Percentiles rank a stretch among this genome's conserved stretches.
Conservation (phyloP, 2,329 filamentous ascomycete species). For the Leptographium wingfieldii region DNA sequence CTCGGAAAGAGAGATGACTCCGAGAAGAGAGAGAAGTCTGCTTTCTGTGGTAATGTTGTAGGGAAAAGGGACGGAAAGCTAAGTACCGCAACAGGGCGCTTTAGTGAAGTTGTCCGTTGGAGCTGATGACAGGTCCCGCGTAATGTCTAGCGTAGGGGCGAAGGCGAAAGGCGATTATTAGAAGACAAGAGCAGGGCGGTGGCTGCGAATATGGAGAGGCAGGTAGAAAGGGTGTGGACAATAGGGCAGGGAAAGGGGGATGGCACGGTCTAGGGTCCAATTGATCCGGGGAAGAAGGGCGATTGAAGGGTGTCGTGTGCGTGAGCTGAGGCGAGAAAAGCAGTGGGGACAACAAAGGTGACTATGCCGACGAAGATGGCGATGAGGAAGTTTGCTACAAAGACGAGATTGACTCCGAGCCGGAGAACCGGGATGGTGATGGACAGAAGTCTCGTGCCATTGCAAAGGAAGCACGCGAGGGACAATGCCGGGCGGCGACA, state of each 20-base stretch:
- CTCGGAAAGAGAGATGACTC: not conserved
- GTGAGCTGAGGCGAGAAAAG: not conserved
- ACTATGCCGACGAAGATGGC: not conserved
- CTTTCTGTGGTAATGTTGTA: not conserved
- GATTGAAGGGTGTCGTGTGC: not conserved
- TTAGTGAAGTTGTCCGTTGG: not conserved
- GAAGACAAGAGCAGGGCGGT: not conserved
- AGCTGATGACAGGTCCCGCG: not conserved
- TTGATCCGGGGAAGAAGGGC: not conserved
- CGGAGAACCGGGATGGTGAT: conserved; percentile 22
- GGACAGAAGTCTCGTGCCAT: conserved; percentile 28
- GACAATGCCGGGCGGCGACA: conserved; percentile 16
- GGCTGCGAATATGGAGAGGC: no score
- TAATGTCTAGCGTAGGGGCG: not conserved
- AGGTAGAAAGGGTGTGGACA: not conserved
- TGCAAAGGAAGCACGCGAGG: conserved; percentile 20
- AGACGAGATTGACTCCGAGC: conserved; percentile 20
- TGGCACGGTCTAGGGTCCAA: not conserved
- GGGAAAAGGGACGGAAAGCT: not conserved
- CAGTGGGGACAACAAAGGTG: not conserved
- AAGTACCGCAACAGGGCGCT: not conserved
- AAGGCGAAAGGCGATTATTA: not conserved
- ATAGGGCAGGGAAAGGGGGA: not conserved
- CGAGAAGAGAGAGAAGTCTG: not conserved
- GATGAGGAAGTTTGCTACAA: not conserved